Conservation (phyloP, 106 monocot genomes). For the Dendrobium officinale region DNA sequence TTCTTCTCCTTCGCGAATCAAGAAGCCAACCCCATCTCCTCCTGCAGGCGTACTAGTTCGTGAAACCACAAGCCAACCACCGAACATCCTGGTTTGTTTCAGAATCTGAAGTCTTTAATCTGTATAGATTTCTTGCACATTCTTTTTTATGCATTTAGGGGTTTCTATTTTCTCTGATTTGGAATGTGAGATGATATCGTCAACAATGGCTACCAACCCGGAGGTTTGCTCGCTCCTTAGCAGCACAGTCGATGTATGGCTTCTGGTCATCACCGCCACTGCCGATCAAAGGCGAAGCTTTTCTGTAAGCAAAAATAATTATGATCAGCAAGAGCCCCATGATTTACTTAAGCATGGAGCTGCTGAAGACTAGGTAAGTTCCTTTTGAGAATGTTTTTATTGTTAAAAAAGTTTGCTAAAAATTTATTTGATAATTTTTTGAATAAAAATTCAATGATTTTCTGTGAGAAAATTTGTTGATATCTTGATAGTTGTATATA, state of each 20-base stretch:
- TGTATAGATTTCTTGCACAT: no score
- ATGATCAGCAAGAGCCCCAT: slow-evolving; percentile 21
- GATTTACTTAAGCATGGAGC: background rate
- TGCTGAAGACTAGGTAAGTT: background rate
- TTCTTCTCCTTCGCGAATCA: no score
- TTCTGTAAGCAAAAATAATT: slow-evolving; percentile 19
- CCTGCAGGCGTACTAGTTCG: no score
- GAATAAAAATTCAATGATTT: background rate
- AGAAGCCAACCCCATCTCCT: no score
- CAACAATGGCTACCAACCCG: slow-evolving; percentile 73
- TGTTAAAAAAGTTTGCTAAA: background rate
- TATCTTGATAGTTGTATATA: no score
- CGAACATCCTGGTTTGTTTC: no score
- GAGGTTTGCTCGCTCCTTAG: slow-evolving; percentile 71
- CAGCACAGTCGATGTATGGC: slow-evolving; percentile 86
- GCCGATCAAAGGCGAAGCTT: slow-evolving; percentile 68
- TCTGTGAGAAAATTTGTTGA: no score
- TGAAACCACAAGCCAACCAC: no score
- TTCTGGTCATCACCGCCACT: slow-evolving; percentile 86
- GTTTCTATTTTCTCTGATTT: no score
- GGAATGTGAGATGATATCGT: slow-evolving; percentile 65
- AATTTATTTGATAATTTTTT: background rate
- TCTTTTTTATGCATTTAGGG: no score
- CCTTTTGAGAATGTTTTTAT: background rate
- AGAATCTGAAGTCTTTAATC: no score